Evolutionary conservation across 805 yeast genomes (phyloP), one percentile per base, ranked within the genome.

Genomic region (Wickerhamiella hasegawae): DNA sequence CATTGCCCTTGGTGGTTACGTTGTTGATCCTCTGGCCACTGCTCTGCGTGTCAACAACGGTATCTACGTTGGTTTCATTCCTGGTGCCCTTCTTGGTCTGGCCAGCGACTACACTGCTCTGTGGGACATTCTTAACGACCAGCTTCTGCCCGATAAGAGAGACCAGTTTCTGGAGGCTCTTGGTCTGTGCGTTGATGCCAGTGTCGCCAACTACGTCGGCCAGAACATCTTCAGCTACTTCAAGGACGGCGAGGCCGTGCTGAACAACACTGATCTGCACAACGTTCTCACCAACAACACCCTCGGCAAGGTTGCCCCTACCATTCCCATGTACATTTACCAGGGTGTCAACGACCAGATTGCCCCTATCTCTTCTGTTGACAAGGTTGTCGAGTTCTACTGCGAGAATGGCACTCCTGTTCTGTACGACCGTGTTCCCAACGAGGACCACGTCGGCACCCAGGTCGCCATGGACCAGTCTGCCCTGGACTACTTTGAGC

Each of bases 331-430:
- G 34, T 49, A 35, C 36, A 38, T 53, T 10, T 51, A 49, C 42
- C 53, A 50, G 17, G 51, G 51, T 18, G 27, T 38, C 17, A 26
- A 31, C n/a, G 58, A 54, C 37, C 45, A 40, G 28, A 39, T 46
- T 3, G 49, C 47, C 6, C 46, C 48, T n/a, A 28, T 38, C 4
- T 32, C 22, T 3, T 38, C 36, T 9, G 49, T 50, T 10, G 45
- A 42, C 10, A 18, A n/a, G 3, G 34, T 42, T 4, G 42, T 42
- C 27, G 36, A 44, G 29, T 28, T 14, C 29, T 52, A 47, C 42
- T 53, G 57, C 39, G 5, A 29, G 18, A 18, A 35, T 6, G 55
- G 55, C n/a, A 35, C 44, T 8, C 20, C 34, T 16, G 46, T 52
- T n/a, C 31, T 33, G 8, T 51, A 45, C 40, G 21, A 28, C 30